Evolutionary conservation across 768 basidiomycete species (phyloP).

Genomic region (Lentinula boryana): DNA sequence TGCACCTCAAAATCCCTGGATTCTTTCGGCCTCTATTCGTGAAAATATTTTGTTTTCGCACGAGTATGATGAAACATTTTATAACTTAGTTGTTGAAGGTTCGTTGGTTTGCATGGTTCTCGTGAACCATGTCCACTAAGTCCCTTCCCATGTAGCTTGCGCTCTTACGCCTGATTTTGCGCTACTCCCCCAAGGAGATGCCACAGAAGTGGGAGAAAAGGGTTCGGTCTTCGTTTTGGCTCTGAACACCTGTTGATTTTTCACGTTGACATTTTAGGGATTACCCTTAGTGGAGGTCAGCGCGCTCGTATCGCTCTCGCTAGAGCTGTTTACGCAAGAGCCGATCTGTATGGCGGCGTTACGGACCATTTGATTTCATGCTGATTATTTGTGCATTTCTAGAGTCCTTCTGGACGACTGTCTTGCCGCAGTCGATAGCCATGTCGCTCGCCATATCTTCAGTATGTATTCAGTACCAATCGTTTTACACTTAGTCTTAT

Average conservation of each 20-base stretch:
- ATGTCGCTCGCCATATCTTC: slow-evolving; percentile 83
- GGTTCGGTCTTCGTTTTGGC: slow-evolving; percentile 31
- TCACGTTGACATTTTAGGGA: slow-evolving; percentile 4
- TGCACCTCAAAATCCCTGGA: slow-evolving; percentile 86
- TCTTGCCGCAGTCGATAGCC: slow-evolving; percentile 80
- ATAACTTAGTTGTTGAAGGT: slow-evolving; percentile 80
- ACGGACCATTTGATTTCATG: neutral
- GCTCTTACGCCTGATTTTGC: slow-evolving; percentile 79
- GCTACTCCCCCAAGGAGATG: slow-evolving; percentile 74
- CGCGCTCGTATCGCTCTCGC: slow-evolving; percentile 81
- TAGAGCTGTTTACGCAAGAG: slow-evolving; percentile 85
- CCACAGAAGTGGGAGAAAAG: slow-evolving; percentile 84
- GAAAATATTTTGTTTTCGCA: slow-evolving; percentile 94
- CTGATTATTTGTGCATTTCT: neutral
- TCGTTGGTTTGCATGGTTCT: neutral
- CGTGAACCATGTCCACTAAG: neutral
- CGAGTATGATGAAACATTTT: slow-evolving; percentile 80
- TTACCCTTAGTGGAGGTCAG: slow-evolving; percentile 72
- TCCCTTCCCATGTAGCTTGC: slow-evolving; percentile 47
- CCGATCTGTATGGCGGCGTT: slow-evolving; percentile 60
- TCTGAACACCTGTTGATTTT: neutral
- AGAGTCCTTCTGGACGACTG: slow-evolving; percentile 87
- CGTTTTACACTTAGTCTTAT: neutral
- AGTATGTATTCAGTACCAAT: slow-evolving; percentile 31
- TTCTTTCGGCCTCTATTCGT: slow-evolving; percentile 78